Base-by-base conservation (phyloP, 371 early-diverging fungal genomes). In the Apophysomyces ossiformis region DNA sequence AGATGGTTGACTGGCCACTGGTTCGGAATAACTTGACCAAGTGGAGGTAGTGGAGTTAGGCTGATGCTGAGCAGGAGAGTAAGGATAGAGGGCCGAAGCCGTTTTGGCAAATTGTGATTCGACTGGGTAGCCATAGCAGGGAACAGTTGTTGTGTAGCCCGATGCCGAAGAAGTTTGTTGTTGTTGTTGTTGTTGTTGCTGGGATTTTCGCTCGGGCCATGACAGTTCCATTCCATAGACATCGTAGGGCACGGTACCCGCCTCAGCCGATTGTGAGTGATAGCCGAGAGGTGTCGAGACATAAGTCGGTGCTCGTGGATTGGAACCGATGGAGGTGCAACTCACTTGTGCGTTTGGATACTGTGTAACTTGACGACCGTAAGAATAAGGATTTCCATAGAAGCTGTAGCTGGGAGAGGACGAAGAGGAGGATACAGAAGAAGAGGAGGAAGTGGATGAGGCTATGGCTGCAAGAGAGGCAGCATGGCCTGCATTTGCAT, bases 401-500 rank as follows among this genome's bases (percentile, higher is more conserved):
- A 61, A 26, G 45, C 26, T 61, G 46, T 61, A 61, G 44, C 32
- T 43, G 32, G 43, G 61, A 18, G 54, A 50, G 16, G 54, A 50
- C 8, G 21, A 50, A 9, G 21, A 50, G 7, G 54, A 50, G 21
- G 54, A 21, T 9, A 26, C 9, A 21, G 54, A 50, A 11, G 54
- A 50, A 8, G 50, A 18, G 8, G 54, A 18, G 7, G 54, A 50
- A n/a, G 54, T 18, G 5, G 54, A 50, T 9, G 54, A 50, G 8
- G 21, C 54, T 26, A 50, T n/a, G 54, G 54, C 21, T n/a, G 54
- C 54, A 9, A 50, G 54, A 16, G 61, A 56, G 13, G 59, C 58
- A 39, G 68, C 50, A 60, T 50, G 64, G 21, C 64, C 57, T 15
- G 60, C 59, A 11, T 59, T 66, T 35, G 65, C 63, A 35, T 67